Evolutionary conservation across 1,139 yeast species (phyloP).

Genomic region (Yamadazyma siamensis): DNA sequence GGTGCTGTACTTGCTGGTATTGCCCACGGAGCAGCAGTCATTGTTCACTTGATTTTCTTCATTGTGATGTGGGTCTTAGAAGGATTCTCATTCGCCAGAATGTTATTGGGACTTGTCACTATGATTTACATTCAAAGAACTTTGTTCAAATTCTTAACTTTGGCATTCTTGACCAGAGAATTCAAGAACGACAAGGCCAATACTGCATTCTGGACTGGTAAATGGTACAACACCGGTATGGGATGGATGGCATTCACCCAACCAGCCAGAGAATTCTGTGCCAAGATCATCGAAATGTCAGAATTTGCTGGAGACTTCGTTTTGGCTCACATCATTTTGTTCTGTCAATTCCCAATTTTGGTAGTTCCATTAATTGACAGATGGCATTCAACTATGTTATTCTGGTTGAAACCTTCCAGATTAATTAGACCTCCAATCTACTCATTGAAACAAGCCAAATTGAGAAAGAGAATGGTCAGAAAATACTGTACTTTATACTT

Average conservation of each 20-base stretch:
- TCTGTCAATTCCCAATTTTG: slow-evolving; percentile 85
- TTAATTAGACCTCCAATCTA: slow-evolving; percentile 99
- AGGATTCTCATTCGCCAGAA: slow-evolving; percentile 85
- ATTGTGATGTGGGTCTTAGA: slow-evolving; percentile 97
- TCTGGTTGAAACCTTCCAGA: slow-evolving; percentile 98
- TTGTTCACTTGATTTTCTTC: slow-evolving; percentile 81
- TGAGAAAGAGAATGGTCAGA: slow-evolving; percentile 98
- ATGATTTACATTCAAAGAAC: slow-evolving; percentile 86
- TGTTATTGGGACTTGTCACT: slow-evolving; percentile 82
- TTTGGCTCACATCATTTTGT: slow-evolving; percentile 83
- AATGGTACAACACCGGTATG: slow-evolving; percentile 94
- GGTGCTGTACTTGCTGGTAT: slow-evolving; percentile 96
- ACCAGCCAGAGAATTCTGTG: slow-evolving; percentile 93
- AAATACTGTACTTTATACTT: slow-evolving; percentile 87
- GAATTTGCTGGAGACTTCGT: slow-evolving; percentile 97
- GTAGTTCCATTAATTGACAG: slow-evolving; percentile 87
- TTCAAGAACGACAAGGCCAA: slow-evolving; percentile 95
- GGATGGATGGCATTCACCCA: slow-evolving; percentile 97
- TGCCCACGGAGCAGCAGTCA: slow-evolving; percentile 92
- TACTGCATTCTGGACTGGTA: slow-evolving; percentile 99
- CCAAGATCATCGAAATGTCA: slow-evolving; percentile 90
- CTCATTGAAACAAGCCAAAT: slow-evolving; percentile 93
- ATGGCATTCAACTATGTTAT: slow-evolving; percentile 97
- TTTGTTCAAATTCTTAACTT: slow-evolving; percentile 80
- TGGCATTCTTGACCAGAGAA: slow-evolving; percentile 85